These are phyloP conservation scores for Sphagnum fallax DNA, from an alignment of 228 moss, liverwort and hornwort genomes.

Conservation along the genomic window DNA sequence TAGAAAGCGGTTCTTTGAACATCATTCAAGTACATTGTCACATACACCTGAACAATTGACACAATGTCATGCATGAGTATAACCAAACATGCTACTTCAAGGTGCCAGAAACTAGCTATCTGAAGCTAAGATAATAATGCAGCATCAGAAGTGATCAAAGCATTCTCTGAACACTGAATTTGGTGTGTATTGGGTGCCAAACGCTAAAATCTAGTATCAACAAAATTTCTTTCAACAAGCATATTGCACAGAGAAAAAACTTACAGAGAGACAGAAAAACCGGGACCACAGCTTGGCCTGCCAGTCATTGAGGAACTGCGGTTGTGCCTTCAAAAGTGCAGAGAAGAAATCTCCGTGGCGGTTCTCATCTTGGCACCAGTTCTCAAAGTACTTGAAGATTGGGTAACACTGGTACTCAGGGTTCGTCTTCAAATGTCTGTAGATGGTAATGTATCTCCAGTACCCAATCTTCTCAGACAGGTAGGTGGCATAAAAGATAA, in stretches of 20 bases:
- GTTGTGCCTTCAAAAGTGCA: constrained; percentile 95
- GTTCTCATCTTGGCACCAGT: constrained; percentile 99
- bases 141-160: too few species aligned
- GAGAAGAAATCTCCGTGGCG: constrained; percentile 99
- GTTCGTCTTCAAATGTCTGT: constrained; percentile 90
- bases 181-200: too few species aligned
- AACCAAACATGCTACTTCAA: neutral
- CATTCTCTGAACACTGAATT: too few species aligned
- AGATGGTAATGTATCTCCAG: constrained; percentile 97
- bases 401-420: constrained; percentile 94
- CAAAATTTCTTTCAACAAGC: neutral
- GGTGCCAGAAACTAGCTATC: too few species aligned
- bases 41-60: constrained; percentile 62
- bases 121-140: too few species aligned
- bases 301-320: constrained; percentile 96
- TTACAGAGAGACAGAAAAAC: constrained; percentile 95
- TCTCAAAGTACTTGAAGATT: constrained; percentile 99
- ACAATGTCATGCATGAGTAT: neutral
- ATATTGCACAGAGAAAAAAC: constrained; percentile 4
- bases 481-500: constrained; percentile 96
- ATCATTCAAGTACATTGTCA: constrained; percentile 97
- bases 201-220: neutral
- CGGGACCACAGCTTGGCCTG: constrained; percentile 98
- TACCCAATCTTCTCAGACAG: constrained; percentile 97
- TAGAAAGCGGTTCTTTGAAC: constrained; percentile 90